These are phyloP conservation scores for Trametes sp. DNA, from an alignment of 1,284 basidiomycete genomes.

Conservation along the genomic window DNA sequence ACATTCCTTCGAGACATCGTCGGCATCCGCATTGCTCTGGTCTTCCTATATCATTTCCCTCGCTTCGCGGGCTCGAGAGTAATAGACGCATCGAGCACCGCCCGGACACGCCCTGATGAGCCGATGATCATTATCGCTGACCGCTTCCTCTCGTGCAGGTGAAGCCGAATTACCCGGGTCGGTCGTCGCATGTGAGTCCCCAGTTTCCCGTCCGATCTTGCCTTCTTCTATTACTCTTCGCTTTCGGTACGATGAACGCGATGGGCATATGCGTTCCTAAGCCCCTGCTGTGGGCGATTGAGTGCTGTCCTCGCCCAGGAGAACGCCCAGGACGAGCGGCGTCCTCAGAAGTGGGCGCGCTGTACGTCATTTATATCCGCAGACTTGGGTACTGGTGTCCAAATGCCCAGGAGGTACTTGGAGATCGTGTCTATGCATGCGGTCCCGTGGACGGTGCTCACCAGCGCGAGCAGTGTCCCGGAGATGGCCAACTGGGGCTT, in stretches of 20 bases:
- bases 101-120: constrained; percentile 6
- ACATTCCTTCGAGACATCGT: not conserved
- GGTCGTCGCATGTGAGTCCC: constrained; percentile 85
- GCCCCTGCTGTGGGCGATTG: not conserved
- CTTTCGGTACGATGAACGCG: constrained; percentile 16
- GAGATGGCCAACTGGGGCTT: not conserved
- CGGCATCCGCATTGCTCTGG: too few species aligned
- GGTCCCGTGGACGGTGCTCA: not conserved
- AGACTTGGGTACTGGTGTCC: too few species aligned
- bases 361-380: not conserved
- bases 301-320: not conserved
- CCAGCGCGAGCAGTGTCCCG: not conserved
- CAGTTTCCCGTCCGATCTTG: not conserved
- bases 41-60: too few species aligned
- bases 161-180: constrained; percentile 93
- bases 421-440: not conserved
- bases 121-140: constrained; percentile 25
- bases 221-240: not conserved
- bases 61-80: not conserved
- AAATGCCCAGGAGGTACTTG: too few species aligned
- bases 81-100: not conserved
- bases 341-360: not conserved
- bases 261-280: constrained; percentile 7
- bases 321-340: not conserved
- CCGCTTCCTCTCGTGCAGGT: constrained; percentile 51